phyloP scores from a whole-genome alignment of 768 basidiomycete genomes.

The Tulasnella sp. region DNA sequence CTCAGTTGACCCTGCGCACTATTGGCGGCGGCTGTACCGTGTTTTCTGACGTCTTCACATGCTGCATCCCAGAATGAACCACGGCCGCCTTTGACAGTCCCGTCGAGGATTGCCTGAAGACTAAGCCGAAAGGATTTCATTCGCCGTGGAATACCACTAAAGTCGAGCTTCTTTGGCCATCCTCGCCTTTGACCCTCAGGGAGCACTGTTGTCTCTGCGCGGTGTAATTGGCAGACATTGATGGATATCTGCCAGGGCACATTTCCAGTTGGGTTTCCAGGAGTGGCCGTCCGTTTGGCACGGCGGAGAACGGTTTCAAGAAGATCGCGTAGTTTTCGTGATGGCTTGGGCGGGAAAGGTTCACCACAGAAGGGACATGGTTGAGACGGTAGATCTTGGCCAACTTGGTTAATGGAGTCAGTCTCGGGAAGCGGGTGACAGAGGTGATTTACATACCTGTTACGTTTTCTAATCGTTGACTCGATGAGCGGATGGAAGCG shows the following conservation, averaged over 20 bases:
- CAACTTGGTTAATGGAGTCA: no score
- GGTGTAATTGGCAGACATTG: conserved; percentile 62
- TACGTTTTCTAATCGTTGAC: no score
- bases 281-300: conserved; percentile 50
- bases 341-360: conserved; percentile 48
- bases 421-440: no score
- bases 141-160: conserved; percentile 40
- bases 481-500: background rate
- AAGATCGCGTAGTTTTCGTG: conserved; percentile 44
- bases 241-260: conserved; percentile 44
- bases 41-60: conserved; percentile 46
- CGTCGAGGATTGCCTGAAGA: conserved; percentile 35
- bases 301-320: conserved; percentile 40
- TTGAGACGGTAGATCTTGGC: conserved; percentile 41
- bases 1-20: conserved; percentile 65
- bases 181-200: conserved; percentile 58
- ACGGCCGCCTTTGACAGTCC: conserved; percentile 23
- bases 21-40: conserved; percentile 51
- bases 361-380: conserved; percentile 77
- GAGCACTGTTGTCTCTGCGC: conserved; percentile 59
- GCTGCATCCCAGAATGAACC: conserved; percentile 61
- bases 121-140: conserved; percentile 37
- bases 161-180: conserved; percentile 68
- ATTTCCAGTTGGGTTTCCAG: conserved; percentile 51
- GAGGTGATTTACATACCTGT: no score